Percentiles rank a stretch among this genome's conserved stretches.
Conservation (phyloP, 73 alveolate species). For the Tetrahymena elliotti region DNA sequence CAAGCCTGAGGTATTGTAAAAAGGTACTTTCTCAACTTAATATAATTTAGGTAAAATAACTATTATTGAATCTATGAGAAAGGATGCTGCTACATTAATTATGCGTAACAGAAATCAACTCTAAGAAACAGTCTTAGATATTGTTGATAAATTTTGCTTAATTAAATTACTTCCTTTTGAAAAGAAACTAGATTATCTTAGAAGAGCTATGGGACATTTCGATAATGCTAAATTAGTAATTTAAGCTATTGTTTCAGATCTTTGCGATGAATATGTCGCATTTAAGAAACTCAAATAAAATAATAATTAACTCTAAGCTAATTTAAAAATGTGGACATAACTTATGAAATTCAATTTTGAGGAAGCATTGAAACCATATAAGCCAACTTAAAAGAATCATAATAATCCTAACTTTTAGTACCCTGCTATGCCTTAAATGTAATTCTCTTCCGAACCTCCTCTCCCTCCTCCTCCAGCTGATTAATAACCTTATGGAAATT, state of each 20-base stretch:
- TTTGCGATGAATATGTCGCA: background rate
- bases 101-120: background rate
- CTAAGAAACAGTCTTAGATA: background rate
- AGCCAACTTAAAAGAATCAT: background rate
- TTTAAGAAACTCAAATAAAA: background rate
- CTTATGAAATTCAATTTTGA: background rate
- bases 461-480: background rate
- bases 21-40: background rate
- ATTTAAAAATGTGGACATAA: background rate
- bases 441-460: background rate
- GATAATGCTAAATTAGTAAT: background rate
- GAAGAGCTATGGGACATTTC: background rate
- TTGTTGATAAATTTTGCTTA: background rate
- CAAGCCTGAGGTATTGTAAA: background rate
- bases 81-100: background rate
- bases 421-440: background rate
- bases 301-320: background rate
- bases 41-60: background rate
- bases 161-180: background rate
- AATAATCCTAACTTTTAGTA: background rate
- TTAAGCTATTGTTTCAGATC: background rate
- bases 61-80: background rate
- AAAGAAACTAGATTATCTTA: background rate
- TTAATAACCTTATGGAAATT: background rate
- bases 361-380: background rate